Conservation (phyloP, 1,139 yeast genomes). For the Saccharomyces hybrid region DNA sequence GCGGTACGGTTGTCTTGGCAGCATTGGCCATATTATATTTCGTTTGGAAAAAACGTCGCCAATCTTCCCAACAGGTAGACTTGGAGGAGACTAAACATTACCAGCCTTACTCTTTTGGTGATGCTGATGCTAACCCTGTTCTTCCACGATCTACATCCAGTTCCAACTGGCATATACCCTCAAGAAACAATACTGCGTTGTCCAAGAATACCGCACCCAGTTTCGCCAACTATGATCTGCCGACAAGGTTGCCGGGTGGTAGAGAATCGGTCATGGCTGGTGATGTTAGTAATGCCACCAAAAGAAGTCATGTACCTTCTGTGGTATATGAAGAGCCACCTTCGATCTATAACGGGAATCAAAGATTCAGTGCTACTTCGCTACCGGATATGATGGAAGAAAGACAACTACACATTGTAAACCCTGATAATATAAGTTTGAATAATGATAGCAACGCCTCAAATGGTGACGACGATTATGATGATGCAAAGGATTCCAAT, state of each 20-base stretch:
- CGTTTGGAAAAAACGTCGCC: constrained; percentile 35
- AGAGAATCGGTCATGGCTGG: background rate
- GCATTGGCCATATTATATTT: constrained; percentile 37
- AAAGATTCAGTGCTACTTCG: constrained; percentile 60
- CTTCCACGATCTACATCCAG: constrained; percentile 14
- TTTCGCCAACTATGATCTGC: background rate
- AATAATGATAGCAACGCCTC: background rate
- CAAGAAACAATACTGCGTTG: constrained; percentile 13
- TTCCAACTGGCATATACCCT: constrained; percentile 13
- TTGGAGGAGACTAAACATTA: constrained; percentile 30
- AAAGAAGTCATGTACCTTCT: constrained; percentile 10
- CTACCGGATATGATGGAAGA: constrained; percentile 48
- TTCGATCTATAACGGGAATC: constrained; percentile 24
- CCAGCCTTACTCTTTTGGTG: constrained; percentile 32
- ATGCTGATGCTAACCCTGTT: constrained; percentile 24
- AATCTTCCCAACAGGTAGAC: constrained; percentile 16
- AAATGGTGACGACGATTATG: constrained; percentile 10
- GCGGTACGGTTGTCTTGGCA: constrained; percentile 39
- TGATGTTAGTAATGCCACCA: background rate
- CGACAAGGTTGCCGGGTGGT: background rate
- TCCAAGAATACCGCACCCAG: background rate
- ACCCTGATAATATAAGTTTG: constrained; percentile 22
- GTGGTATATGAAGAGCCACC: constrained; percentile 24
- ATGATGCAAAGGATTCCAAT: constrained; percentile 7
- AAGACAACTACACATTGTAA: constrained; percentile 25